Evolutionary conservation across 371 early-diverging fungal species (phyloP), one percentile per base, ranked within the genome.

Genomic region (Syncephalastrum sp.): DNA sequence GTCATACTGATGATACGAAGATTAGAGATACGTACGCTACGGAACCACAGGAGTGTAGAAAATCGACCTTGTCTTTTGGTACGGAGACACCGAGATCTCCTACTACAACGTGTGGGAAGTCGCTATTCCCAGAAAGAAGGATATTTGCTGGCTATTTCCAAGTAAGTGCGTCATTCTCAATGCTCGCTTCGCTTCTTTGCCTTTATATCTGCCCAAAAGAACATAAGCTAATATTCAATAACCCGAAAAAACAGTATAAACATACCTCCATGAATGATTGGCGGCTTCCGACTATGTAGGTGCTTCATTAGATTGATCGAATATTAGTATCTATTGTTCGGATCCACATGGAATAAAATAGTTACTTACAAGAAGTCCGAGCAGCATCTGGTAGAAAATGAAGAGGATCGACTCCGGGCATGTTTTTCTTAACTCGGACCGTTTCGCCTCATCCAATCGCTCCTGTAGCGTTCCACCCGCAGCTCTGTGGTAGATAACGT

Each of bases 131-230:
- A 16, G n/a, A 42, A 14, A 57, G 10, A 16, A 57, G 51, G 10
- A 57, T 57, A 27, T 57, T 57, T n/a, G 21, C 42, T 3, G 58
- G 58, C 58, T 57, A 16, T 45, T 44, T 50, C n/a, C n/a, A 4
- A 12, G 12, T 13, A 48, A 47, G 4, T 14, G 21, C 19, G 19
- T 6, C 13, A 13, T 24, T 23, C 10, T 16, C 8, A 24, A 4
- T 15, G 4, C 42, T 10, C 25, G 15, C n/a, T 25, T 38, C 49
- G 38, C 51, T 45, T 57, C 25, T 15, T 38, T 57, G 38, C 58
- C 58, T 57, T 57, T 25, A 57, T 50, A 27, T 57, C 58, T 57
- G 25, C 12, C 5, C 24, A 16, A 3, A 17, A 25, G 3, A 0
- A 0, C 0, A 47, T 47, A n/a, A 54, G 44, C 44, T 16, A 47